A percentile compares a stretch with the other conserved stretches of the same genome.
Evolutionary conservation across 2,329 filamentous ascomycete genomes (phyloP).

Genomic region (Fusarium armeniacum): DNA sequence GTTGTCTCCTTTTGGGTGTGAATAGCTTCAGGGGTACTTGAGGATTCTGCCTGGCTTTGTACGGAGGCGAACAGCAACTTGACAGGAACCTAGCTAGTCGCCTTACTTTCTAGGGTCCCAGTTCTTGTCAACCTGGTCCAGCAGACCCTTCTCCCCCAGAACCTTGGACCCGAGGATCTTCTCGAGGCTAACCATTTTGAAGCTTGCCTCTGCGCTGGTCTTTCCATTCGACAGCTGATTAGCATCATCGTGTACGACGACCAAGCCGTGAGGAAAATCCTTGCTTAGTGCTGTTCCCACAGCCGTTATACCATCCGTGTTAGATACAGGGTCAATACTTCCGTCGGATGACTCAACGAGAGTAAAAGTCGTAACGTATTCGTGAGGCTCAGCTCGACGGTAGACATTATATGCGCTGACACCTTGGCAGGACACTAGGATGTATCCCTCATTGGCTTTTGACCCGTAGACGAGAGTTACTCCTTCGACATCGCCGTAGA

Average conservation of each 20-base stretch:
- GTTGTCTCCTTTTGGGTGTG: constrained; percentile 11
- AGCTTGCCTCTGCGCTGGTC: constrained; percentile 63
- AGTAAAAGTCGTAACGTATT: constrained; percentile 64
- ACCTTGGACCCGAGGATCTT: constrained; percentile 55
- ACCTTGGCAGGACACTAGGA: constrained; percentile 67
- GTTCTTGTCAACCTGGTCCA: constrained; percentile 55
- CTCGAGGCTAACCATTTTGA: constrained; percentile 63
- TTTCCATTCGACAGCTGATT: constrained; percentile 63
- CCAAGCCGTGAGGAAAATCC: constrained; percentile 59
- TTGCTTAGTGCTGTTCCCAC: constrained; percentile 60
- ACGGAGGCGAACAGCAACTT: not conserved
- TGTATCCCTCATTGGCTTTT: constrained; percentile 60
- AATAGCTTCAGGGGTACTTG: constrained; percentile 21
- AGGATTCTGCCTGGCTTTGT: not conserved
- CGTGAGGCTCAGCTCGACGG: constrained; percentile 62
- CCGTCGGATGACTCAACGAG: constrained; percentile 59
- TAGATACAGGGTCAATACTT: constrained; percentile 64
- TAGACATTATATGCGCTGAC: constrained; percentile 68
- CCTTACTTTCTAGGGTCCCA: constrained; percentile 57
- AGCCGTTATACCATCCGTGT: constrained; percentile 66
- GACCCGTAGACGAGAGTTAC: constrained; percentile 64
- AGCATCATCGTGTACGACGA: constrained; percentile 68
- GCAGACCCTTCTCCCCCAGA: constrained; percentile 48
- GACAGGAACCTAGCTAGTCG: too few species aligned
- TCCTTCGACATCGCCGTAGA: constrained; percentile 68